Percentiles rank a stretch among this genome's conserved stretches.
Evolutionary conservation across 306 rosid species (phyloP).

Genomic region (Pueraria montana): DNA sequence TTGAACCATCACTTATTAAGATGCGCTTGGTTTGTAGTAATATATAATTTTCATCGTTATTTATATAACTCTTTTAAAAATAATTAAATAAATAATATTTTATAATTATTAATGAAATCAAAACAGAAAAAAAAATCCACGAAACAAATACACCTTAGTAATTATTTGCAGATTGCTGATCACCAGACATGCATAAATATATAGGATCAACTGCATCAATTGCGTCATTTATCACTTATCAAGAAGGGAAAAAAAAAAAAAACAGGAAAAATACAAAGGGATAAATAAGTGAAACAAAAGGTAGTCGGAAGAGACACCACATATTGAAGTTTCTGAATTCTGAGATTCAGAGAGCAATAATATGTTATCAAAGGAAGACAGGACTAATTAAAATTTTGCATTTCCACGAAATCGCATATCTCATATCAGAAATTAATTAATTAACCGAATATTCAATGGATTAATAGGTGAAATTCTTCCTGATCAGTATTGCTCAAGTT

Average conservation of each 20-base stretch:
- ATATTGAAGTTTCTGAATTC: slow-evolving; percentile 38
- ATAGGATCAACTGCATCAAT: not conserved
- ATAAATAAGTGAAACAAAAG: slow-evolving; percentile 19
- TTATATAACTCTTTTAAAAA: not conserved
- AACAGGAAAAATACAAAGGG: not conserved
- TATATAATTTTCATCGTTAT: not conserved
- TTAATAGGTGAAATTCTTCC: slow-evolving; percentile 38
- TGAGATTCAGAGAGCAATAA: slow-evolving; percentile 32
- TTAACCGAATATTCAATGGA: slow-evolving; percentile 31
- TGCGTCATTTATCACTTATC: slow-evolving; percentile 5
- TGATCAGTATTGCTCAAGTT: slow-evolving; percentile 39
- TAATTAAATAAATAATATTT: not conserved
- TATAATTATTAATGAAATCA: not conserved
- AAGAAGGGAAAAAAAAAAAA: not conserved
- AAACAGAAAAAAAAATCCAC: not conserved
- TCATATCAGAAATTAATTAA: slow-evolving; percentile 24
- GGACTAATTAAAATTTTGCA: not conserved
- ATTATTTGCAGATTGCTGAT: slow-evolving; percentile 15
- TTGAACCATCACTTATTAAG: not conserved
- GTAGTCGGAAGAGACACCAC: slow-evolving; percentile 43
- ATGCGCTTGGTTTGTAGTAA: not conserved
- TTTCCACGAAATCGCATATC: slow-evolving; percentile 2
- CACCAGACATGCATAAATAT: slow-evolving; percentile 10
- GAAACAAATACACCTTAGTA: not conserved
- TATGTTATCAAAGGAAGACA: not conserved